Conservation (phyloP, 257 asterid species). For the Striga asiatica region DNA sequence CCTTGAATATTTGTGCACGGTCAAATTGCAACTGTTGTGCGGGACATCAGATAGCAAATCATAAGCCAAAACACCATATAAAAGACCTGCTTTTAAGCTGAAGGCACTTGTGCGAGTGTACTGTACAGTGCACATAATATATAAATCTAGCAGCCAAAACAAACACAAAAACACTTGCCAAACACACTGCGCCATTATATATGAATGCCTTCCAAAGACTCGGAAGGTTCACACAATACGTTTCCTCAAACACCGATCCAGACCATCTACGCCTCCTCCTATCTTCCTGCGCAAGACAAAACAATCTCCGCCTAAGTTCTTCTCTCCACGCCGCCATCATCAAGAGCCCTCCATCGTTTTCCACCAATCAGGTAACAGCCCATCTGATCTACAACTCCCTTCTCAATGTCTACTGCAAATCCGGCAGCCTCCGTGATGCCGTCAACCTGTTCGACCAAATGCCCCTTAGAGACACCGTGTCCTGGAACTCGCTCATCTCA, state of each 20-base stretch:
- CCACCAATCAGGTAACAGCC: not conserved
- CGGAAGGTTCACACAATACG: too few relatives aligned
- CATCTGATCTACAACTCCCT: constrained; percentile 46
- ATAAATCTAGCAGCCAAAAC: too few relatives aligned
- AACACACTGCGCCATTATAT: too few relatives aligned
- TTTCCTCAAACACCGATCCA: constrained; percentile 22
- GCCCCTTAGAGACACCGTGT: constrained; percentile 56
- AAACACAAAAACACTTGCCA: too few relatives aligned
- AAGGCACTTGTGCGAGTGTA: too few relatives aligned
- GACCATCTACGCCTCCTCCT: constrained; percentile 28
- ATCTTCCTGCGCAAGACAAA: constrained; percentile 40
- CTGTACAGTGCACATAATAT: too few relatives aligned
- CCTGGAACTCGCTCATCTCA: constrained; percentile 81
- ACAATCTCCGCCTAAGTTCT: constrained; percentile 46
- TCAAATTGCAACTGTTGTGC: too few relatives aligned
- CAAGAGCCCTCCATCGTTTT: constrained; percentile 35
- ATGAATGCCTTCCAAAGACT: too few relatives aligned
- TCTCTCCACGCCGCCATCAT: constrained; percentile 60
- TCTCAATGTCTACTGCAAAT: constrained; percentile 35
- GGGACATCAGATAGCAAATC: too few relatives aligned
- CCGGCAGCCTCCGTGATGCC: constrained; percentile 35
- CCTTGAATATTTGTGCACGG: too few relatives aligned
- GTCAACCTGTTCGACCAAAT: constrained; percentile 61
- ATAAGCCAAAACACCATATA: too few relatives aligned
- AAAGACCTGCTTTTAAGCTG: too few relatives aligned